phyloP scores from a whole-genome alignment of 2,329 filamentous ascomycete genomes.

The Nemania diffusa region DNA sequence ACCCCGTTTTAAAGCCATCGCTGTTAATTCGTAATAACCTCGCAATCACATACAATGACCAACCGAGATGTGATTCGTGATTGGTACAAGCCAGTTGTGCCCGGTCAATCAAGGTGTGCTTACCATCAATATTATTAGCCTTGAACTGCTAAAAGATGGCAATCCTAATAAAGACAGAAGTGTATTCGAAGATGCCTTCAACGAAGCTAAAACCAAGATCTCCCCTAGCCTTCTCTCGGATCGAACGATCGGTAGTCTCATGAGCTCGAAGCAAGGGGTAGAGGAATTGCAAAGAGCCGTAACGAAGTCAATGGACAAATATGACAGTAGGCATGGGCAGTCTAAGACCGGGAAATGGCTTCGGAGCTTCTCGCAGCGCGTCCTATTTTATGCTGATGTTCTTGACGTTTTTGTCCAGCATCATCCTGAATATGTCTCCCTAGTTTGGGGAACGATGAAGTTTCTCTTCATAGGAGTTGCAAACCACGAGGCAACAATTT shows the following conservation, averaged over 20 bases:
- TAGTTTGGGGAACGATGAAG: slow-evolving; percentile 28
- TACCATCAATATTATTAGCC: not conserved
- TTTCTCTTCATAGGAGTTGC: slow-evolving; percentile 17
- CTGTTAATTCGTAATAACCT: too few relatives aligned
- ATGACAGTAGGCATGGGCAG: not conserved
- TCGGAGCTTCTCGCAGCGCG: not conserved
- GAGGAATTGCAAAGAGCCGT: not conserved
- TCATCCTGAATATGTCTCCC: slow-evolving; percentile 15
- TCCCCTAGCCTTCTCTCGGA: not conserved
- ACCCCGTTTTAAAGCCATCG: too few relatives aligned
- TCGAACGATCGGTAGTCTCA: not conserved
- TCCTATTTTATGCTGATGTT: not conserved
- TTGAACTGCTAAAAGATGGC: not conserved
- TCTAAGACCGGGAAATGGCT: not conserved
- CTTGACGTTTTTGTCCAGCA: slow-evolving; percentile 25
- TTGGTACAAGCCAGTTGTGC: not conserved
- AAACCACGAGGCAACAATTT: slow-evolving; percentile 2
- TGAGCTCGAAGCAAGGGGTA: not conserved
- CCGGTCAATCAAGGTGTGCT: not conserved
- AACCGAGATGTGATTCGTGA: not conserved
- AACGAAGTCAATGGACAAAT: not conserved
- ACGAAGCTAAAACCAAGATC: not conserved
- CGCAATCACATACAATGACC: not conserved
- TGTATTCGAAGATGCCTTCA: slow-evolving; percentile 3
- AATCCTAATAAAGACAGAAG: not conserved